A percentile compares a stretch with the other conserved stretches of the same genome.
phyloP scores from a whole-genome alignment of 306 rosid genomes.

The Psophocarpus tetragonolobus region DNA sequence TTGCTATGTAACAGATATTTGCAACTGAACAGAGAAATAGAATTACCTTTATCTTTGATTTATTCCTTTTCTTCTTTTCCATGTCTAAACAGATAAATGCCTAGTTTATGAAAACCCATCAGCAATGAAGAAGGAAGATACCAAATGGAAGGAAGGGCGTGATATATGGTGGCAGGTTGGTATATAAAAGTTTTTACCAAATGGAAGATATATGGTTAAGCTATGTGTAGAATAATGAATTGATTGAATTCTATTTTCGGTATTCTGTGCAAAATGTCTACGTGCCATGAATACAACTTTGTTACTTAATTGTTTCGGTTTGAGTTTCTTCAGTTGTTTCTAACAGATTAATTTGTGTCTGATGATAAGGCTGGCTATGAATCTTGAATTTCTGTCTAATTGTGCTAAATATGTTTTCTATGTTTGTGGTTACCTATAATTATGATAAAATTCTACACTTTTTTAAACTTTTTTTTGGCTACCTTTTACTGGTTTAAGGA shows the following conservation, averaged over 20 bases:
- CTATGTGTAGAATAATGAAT: constrained; percentile 20
- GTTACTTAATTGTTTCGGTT: neutral
- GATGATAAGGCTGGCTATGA: constrained; percentile 8
- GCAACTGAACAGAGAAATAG: constrained; percentile 14
- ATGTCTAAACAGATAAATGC: constrained; percentile 59
- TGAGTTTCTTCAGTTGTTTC: constrained; percentile 8
- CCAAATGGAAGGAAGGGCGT: constrained; percentile 81
- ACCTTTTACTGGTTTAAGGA: constrained; percentile 56
- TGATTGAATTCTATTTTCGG: constrained; percentile 15
- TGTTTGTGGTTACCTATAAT: constrained; percentile 22
- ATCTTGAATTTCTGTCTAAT: constrained; percentile 19
- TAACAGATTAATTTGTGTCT: constrained; percentile 13
- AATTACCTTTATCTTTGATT: constrained; percentile 9
- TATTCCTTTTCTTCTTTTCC: constrained; percentile 26
- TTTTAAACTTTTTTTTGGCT: constrained; percentile 4
- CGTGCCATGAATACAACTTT: constrained; percentile 6
- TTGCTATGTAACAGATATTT: constrained; percentile 14
- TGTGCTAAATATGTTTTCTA: constrained; percentile 16
- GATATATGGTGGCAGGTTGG: constrained; percentile 99
- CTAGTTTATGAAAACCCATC: constrained; percentile 67
- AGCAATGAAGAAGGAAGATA: constrained; percentile 69
- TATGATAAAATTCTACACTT: neutral
- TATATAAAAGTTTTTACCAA: neutral
- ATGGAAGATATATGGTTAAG: neutral
- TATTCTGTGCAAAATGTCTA: constrained; percentile 6